Evolutionary conservation across 2,329 filamentous ascomycete species (phyloP), one percentile per base, ranked within the genome.

Genomic region (Sordariomycetes sp.): DNA sequence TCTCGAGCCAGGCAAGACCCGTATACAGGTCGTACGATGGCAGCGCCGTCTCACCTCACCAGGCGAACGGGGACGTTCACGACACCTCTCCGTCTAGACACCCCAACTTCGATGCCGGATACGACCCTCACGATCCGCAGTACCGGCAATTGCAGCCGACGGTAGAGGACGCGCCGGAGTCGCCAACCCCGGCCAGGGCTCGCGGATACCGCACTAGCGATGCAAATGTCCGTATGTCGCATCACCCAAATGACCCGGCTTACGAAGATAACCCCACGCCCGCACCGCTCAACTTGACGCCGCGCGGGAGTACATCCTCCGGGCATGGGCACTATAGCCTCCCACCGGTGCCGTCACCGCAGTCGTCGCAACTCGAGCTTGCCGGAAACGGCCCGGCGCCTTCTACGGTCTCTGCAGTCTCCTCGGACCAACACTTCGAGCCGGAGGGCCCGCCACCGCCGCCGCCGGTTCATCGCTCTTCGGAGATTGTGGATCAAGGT

Each of bases 151-250:
- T 82, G 78, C 82, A 84, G 62, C 80, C 78, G 2, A 84, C 78
- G 7, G 81, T 82, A 6, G 84, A 86, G 64, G 83, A 86, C 61
- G 80, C 77, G 6, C 81, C 82, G 3, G 81, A 84, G 54, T 77
- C 78, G 24, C 57, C 57, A 3, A 55, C 53, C 4, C 53, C 48
- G 6, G 32, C 35, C 3, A 54, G 55, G 34, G 13, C n/a, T 22
- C 48, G 51, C 1, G 51, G 32, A 20, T 51, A 54, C 20, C 56
- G 52, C 25, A 39, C 28, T 34, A 57, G 56, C 3, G 42, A 50
- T 39, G 35, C 34, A 10, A 35, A 48, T 34, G 28, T 34, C 32
- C 52, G 52, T n/a, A 36, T 53, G 34, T 53, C 56, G 17, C 17
- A 52, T n/a, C 53, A 53, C 2, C 52, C 28, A 17, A n/a, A 53